Evolutionary conservation across 176 grass and related monocot genomes (phyloP), one percentile per base, ranked within the genome.

Genomic region (Neostapfia colusana): DNA sequence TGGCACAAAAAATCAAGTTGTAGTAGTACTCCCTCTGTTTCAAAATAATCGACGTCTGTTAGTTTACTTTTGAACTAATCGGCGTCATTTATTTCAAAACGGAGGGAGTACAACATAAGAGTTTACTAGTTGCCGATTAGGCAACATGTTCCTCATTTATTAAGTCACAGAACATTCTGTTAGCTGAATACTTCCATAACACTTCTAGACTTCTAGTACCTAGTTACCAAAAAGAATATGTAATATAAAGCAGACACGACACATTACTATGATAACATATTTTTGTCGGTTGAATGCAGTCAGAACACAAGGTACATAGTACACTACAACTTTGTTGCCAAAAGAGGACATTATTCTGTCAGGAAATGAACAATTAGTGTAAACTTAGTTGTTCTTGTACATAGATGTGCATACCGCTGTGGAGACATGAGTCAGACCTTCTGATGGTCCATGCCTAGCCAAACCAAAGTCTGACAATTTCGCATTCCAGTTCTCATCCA

Each of bases 391-490:
- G 15, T 46, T 18, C 1, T 12, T 6, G 20, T n/a, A 6, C 27
- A 12, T 65, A 54, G 49, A 37, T 34, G 11, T 78, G 31, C 87
- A 53, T 88, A 99, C 96, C 70, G 92, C 96, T 74, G 96, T 99
- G 64, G 96, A 95, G 56, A 99, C 92, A 76, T 99, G 96, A 62
- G 89, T 95, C 39, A 99, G 42, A 77, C 96, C 96, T 89, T 99
- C 96, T 0, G 84, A 34, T 41, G 96, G 96, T 75, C 96, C 96
- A 81, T 99, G 96, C 82, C 96, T 95, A 74, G 96, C 96, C 75
- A 99, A 90, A 36, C 96, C 96, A 50, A 99, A 99, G 82, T 99
- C 96, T 2, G 96, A 99, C 63, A 99, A 78, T 69, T 99, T 99
- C 34, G 96, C 96, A n/a, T 90, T 90, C 92, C 96, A 99, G 53